Evolutionary conservation across 257 asterid genomes (phyloP), one percentile per base, ranked within the genome.

Genomic region (Ocimum tenuiflorum): DNA sequence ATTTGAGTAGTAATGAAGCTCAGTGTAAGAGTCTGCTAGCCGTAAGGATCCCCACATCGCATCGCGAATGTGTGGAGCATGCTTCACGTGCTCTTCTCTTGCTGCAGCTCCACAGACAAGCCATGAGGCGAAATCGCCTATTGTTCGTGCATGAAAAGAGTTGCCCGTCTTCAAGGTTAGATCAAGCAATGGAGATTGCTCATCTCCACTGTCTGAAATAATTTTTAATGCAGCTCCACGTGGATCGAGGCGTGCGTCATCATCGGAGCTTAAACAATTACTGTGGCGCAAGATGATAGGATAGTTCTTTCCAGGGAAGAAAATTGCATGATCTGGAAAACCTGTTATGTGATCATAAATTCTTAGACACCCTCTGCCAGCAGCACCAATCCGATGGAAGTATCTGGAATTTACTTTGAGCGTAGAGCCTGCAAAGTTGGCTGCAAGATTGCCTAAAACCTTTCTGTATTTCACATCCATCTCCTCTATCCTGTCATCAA

Each of bases 121-220:
- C 91, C 95, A 86, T 11, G 84, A 60, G 47, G 91, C 90, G n/a
- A 86, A 86, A 74, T 82, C 91, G 2, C 87, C 88, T 42, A 86
- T 82, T 0, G 81, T 76, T 13, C 88, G 74, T 10, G 95, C 84
- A 41, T 86, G 88, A 57, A 86, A 84, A 0, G 95, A 84, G 18
- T 78, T 78, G n/a, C 95, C 91, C 0, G 85, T 84, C 65, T 84
- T 86, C 38, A 86, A 66, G 10, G 91, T 86, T 67, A 86, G 60
- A 75, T 86, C 88, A 31, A 82, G 82, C 39, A 80, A 35, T 0
- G 88, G 78, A 8, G 64, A 55, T 6, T 45, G 48, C 29, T 74
- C 75, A 19, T 75, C 62, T 7, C 36, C 17, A 60, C 41, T 68
- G 45, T 64, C 19, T 11, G 90, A 64, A 8, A 81, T 65, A 64